Conservation (phyloP, 2,329 filamentous ascomycete species). For the Calonectria pauciramosa region DNA sequence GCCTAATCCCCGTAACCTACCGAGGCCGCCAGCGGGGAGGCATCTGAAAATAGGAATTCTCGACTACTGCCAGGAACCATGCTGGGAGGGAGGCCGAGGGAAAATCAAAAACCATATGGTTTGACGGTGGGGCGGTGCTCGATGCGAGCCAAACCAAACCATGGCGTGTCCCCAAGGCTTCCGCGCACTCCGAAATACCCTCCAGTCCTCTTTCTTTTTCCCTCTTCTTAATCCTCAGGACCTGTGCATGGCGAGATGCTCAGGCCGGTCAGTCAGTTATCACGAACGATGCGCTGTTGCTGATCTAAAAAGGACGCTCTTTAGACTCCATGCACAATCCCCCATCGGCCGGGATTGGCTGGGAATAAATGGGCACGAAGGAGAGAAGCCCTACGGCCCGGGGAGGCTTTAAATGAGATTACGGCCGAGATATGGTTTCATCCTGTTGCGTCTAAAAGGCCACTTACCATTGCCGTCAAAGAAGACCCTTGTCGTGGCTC, state of each 20-base stretch:
- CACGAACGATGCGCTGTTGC: not conserved
- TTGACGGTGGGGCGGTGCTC: not conserved
- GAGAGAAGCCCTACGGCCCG: not conserved
- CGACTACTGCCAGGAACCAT: not conserved
- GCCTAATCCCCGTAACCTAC: not conserved
- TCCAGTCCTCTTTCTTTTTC: too few species aligned
- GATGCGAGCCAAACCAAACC: not conserved
- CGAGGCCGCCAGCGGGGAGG: not conserved
- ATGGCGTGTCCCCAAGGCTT: not conserved
- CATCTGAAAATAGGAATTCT: not conserved
- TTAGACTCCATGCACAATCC: not conserved
- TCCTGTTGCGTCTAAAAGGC: not conserved
- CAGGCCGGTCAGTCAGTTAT: too few species aligned
- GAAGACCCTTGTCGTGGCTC: not conserved
- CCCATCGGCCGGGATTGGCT: not conserved
- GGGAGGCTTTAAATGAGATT: not conserved
- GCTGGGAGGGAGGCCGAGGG: not conserved
- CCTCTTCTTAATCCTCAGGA: not conserved
- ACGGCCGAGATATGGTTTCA: conserved; percentile 4
- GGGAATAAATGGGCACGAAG: not conserved
- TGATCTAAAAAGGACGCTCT: not conserved
- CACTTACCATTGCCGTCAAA: not conserved
- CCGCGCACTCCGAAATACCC: too few species aligned
- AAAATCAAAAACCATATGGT: not conserved
- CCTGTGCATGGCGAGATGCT: not conserved